Evolutionary conservation across 2,329 filamentous ascomycete species (phyloP).

Genomic region (Fusarium chaquense): DNA sequence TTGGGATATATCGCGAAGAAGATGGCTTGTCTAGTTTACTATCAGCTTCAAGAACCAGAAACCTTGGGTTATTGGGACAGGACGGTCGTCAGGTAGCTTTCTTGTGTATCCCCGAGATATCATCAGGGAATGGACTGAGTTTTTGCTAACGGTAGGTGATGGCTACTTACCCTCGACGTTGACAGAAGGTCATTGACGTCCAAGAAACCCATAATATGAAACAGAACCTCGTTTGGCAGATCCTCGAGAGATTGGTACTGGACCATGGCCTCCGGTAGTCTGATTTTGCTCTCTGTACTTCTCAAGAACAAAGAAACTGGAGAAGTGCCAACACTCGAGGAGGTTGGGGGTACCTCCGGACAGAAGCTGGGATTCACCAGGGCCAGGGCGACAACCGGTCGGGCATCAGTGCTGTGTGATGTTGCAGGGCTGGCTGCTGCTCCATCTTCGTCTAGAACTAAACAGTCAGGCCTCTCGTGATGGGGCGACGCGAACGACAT

Average conservation of each 20-base stretch:
- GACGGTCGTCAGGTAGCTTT: background rate
- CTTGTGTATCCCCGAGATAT: background rate
- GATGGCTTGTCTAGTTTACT: constrained; percentile 66
- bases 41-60: constrained; percentile 36
- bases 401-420: constrained; percentile 49
- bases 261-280: background rate
- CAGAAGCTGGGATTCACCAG: constrained; percentile 20
- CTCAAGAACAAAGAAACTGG: background rate
- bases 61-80: background rate
- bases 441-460: constrained; percentile 25
- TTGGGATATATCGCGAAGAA: constrained; percentile 70
- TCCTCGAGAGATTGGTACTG: constrained; percentile 51
- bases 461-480: constrained; percentile 26
- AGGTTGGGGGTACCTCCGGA: constrained; percentile 24
- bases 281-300: background rate
- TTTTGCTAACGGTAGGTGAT: constrained; percentile 11
- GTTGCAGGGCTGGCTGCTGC: constrained; percentile 39
- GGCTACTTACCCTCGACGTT: constrained; percentile 65
- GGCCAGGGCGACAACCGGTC: constrained; percentile 38
- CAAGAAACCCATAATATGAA: constrained; percentile 67
- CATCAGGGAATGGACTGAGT: background rate
- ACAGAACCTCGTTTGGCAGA: constrained; percentile 68
- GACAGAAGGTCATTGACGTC: constrained; percentile 69
- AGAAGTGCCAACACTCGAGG: constrained; percentile 5
- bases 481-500: constrained; percentile 46